Percentiles rank a stretch among this genome's conserved stretches.
Conservation (phyloP, 2,329 filamentous ascomycete species). For the Talaromyces piceae region DNA sequence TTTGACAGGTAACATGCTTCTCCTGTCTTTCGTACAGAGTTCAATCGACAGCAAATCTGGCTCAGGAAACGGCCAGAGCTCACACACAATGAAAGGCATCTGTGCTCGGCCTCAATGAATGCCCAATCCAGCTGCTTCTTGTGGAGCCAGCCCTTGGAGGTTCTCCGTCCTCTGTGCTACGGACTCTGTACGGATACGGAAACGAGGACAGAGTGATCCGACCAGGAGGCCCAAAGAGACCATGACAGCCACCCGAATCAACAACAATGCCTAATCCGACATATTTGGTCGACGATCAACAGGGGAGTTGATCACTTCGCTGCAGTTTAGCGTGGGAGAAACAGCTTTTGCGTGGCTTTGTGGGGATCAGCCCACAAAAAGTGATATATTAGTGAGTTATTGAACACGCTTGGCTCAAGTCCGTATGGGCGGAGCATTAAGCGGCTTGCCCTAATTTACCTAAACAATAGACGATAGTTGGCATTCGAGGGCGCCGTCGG, state of each 20-base stretch:
- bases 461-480: neutral
- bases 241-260: neutral
- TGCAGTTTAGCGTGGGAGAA: neutral
- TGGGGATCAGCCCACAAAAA: neutral
- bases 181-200: too few relatives aligned
- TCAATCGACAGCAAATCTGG: neutral
- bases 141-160: too few relatives aligned
- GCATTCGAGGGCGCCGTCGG: too few relatives aligned
- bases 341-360: neutral
- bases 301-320: neutral
- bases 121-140: too few relatives aligned
- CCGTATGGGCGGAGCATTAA: neutral
- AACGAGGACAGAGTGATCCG: neutral
- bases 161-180: too few relatives aligned
- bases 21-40: too few relatives aligned
- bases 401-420: neutral
- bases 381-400: neutral
- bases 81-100: neutral
- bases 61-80: neutral
- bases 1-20: neutral
- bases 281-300: neutral
- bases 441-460: neutral
- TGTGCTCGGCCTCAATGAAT: neutral
- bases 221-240: neutral
- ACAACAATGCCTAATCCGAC: neutral